These are phyloP conservation scores for Aspergillus japonicus DNA, from an alignment of 2,329 filamentous ascomycete genomes.

Conservation along the genomic window DNA sequence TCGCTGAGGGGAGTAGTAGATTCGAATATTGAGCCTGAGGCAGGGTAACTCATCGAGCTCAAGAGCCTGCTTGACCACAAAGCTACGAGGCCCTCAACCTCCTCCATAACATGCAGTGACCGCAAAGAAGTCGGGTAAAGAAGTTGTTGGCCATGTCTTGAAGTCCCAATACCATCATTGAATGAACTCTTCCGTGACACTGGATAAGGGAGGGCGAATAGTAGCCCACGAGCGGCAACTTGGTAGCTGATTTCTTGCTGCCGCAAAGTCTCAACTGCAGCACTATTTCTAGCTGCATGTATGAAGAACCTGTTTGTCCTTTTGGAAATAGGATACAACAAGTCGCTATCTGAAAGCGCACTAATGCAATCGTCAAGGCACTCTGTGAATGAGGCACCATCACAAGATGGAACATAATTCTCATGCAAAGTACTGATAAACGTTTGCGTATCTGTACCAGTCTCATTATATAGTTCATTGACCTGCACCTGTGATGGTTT, in stretches of 20 bases:
- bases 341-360: conserved; percentile 80
- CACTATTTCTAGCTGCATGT: conserved; percentile 50
- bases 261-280: conserved; percentile 64
- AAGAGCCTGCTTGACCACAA: conserved; percentile 39
- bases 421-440: conserved; percentile 90
- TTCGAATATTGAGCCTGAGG: background rate
- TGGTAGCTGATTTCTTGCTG: conserved; percentile 96
- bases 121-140: conserved; percentile 85
- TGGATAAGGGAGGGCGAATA: conserved; percentile 81
- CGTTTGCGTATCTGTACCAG: conserved; percentile 85
- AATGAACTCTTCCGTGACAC: conserved; percentile 63
- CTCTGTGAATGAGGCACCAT: conserved; percentile 65
- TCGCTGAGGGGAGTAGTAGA: background rate
- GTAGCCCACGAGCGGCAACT: conserved; percentile 77
- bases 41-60: conserved; percentile 39
- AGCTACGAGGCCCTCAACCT: conserved; percentile 67
- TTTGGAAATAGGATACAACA: conserved; percentile 67
- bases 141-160: conserved; percentile 75
- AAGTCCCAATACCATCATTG: conserved; percentile 32
- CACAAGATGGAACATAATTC: conserved; percentile 85
- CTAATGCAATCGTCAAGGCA: conserved; percentile 83
- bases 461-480: conserved; percentile 84
- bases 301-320: conserved; percentile 43
- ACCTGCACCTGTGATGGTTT: conserved; percentile 65
- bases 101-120: conserved; percentile 79